These are phyloP conservation scores for Rhodotorula sp. DNA, from an alignment of 1,284 basidiomycete genomes.

Conservation along the genomic window DNA sequence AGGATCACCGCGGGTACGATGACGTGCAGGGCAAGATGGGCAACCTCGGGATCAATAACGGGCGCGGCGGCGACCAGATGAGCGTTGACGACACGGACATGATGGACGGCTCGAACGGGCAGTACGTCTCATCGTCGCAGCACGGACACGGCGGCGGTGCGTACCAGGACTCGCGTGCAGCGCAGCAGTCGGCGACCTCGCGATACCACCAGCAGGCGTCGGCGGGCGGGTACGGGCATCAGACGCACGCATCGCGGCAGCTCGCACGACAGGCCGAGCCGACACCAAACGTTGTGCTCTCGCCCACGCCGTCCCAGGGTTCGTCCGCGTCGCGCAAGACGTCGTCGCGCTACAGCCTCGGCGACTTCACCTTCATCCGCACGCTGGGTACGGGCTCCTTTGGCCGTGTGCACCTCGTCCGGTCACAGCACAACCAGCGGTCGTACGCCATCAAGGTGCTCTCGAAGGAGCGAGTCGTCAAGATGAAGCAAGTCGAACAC, in stretches of 20 bases:
- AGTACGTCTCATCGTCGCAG: constrained; percentile 5
- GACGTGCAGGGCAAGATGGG: constrained; percentile 38
- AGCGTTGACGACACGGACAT: constrained; percentile 30
- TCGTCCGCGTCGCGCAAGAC: constrained; percentile 53
- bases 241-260: constrained; percentile 16
- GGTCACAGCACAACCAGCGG: constrained; percentile 86
- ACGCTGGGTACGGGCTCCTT: constrained; percentile 89
- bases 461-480: constrained; percentile 90
- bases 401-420: constrained; percentile 88
- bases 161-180: constrained; percentile 10
- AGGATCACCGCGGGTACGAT: neutral
- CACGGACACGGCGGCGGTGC: constrained; percentile 1
- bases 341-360: constrained; percentile 56
- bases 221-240: constrained; percentile 13
- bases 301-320: constrained; percentile 42
- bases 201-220: constrained; percentile 23
- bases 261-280: constrained; percentile 17
- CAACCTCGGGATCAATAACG: constrained; percentile 25
- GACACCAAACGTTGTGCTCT: constrained; percentile 27
- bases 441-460: constrained; percentile 95
- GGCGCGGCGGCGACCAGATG: constrained; percentile 22
- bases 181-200: constrained; percentile 5
- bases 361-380: constrained; percentile 57
- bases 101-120: constrained; percentile 14
- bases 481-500: constrained; percentile 96